Percentiles rank a stretch among this genome's conserved stretches.
Conservation (phyloP, 2,329 filamentous ascomycete genomes). For the Cryphonectria radicalis region DNA sequence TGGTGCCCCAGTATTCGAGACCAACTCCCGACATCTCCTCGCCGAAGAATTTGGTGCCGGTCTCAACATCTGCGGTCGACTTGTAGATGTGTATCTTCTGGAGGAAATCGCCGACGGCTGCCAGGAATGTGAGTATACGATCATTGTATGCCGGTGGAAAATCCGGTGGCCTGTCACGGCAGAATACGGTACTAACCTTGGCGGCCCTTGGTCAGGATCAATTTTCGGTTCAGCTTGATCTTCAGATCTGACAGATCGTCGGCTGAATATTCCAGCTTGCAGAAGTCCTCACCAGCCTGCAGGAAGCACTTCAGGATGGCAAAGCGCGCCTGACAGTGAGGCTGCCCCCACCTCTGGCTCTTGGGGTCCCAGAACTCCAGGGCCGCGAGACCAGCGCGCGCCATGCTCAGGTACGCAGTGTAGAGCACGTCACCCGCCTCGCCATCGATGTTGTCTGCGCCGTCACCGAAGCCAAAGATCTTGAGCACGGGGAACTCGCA, state of each 20-base stretch:
- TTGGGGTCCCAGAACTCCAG: conserved; percentile 96
- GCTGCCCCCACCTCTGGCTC: conserved; percentile 87
- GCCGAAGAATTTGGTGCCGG: conserved; percentile 79
- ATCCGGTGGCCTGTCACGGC: not conserved
- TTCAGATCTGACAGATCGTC: conserved; percentile 80
- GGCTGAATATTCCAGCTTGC: conserved; percentile 73
- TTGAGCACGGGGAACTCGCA: conserved; percentile 88
- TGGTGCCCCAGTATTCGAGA: conserved; percentile 79
- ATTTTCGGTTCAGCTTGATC: conserved; percentile 81
- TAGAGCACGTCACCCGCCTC: conserved; percentile 88
- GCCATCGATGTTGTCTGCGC: conserved; percentile 70
- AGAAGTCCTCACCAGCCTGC: conserved; percentile 83
- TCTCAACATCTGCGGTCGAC: conserved; percentile 80
- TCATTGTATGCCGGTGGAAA: not conserved
- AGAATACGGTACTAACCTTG: conserved; percentile 51
- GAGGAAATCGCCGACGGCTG: conserved; percentile 81
- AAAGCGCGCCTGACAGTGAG: conserved; percentile 90
- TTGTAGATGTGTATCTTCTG: conserved; percentile 95
- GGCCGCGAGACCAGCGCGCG: conserved; percentile 83
- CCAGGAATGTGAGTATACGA: conserved; percentile 13
- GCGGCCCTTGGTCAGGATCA: conserved; percentile 83
- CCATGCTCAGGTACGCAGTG: conserved; percentile 89
- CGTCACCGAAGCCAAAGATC: conserved; percentile 90
- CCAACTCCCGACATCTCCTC: conserved; percentile 78
- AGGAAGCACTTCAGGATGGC: conserved; percentile 86